Conservation (phyloP, 2,329 filamentous ascomycete species). For the Fusarium sp. region DNA sequence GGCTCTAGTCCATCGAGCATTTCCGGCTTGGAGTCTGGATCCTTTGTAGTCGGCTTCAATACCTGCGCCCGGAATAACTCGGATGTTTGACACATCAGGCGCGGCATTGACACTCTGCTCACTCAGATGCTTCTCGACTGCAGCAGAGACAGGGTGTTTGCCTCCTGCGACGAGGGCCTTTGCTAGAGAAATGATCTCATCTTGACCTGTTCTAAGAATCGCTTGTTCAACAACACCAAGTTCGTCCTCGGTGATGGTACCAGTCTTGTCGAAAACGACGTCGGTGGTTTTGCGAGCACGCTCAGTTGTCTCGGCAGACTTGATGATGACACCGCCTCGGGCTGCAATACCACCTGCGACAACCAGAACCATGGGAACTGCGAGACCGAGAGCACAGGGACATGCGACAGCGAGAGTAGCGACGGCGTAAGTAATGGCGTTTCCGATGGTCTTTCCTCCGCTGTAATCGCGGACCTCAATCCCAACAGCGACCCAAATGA, state of each 20-base stretch:
- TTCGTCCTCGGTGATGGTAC: conserved; percentile 63
- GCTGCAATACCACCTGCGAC: background rate
- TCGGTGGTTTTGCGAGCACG: background rate
- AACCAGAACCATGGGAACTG: background rate
- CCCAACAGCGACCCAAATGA: conserved; percentile 30
- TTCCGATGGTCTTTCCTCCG: background rate
- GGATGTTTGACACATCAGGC: conserved; percentile 38
- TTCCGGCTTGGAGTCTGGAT: conserved; percentile 54
- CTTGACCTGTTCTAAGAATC: conserved; percentile 20
- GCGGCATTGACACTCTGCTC: conserved; percentile 9
- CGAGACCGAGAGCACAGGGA: background rate
- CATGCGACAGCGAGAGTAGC: background rate
- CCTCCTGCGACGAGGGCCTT: conserved; percentile 50
- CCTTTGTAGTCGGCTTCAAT: conserved; percentile 51
- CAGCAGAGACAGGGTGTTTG: conserved; percentile 61
- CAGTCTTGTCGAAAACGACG: conserved; percentile 74
- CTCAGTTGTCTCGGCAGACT: background rate
- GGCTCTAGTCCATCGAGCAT: conserved; percentile 55
- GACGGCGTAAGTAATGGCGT: background rate
- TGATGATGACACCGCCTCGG: background rate
- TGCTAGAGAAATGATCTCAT: conserved; percentile 38
- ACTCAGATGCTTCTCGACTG: conserved; percentile 49
- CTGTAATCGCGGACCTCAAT: background rate
- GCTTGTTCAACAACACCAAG: conserved; percentile 42
- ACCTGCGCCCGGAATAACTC: conserved; percentile 53